Conservation (phyloP, 352 stramenopile genomes). For the Phytopythium aichiense region DNA sequence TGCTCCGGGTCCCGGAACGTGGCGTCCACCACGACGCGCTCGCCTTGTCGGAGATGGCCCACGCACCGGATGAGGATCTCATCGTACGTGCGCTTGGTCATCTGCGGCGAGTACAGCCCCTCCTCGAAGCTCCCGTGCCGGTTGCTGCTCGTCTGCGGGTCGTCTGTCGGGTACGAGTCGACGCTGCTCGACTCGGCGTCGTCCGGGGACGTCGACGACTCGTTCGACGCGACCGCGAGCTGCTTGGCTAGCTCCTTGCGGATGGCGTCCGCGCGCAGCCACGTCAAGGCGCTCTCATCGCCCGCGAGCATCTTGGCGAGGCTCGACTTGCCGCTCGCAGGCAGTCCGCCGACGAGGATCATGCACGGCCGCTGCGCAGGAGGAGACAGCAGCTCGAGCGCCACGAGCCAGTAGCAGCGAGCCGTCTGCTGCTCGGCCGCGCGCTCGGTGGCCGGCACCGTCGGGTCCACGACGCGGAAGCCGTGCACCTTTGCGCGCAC, state of each 20-base stretch:
- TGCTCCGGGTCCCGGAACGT: constrained; percentile 51
- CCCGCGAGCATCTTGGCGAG: constrained; percentile 49
- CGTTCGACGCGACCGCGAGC: not conserved
- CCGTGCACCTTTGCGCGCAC: constrained; percentile 68
- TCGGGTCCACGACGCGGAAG: constrained; percentile 59
- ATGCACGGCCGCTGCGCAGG: constrained; percentile 41
- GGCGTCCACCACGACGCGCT: constrained; percentile 55
- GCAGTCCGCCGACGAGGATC: constrained; percentile 52
- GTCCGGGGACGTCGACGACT: constrained; percentile 3
- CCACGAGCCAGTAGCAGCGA: constrained; percentile 63
- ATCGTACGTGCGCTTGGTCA: constrained; percentile 63
- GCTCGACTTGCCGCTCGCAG: constrained; percentile 62
- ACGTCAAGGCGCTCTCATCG: constrained; percentile 34
- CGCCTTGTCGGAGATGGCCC: constrained; percentile 33
- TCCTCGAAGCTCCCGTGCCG: constrained; percentile 39
- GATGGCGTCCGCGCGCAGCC: constrained; percentile 60
- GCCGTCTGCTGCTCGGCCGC: constrained; percentile 35
- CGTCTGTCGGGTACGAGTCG: constrained; percentile 5
- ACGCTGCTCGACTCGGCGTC: constrained; percentile 2
- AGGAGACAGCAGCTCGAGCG: constrained; percentile 43
- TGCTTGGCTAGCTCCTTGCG: constrained; percentile 45
- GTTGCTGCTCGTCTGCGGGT: not conserved
- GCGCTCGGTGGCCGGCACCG: constrained; percentile 29
- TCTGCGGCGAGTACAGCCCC: constrained; percentile 50
- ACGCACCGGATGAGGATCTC: constrained; percentile 42